Percentiles rank a stretch among this genome's conserved stretches.
Evolutionary conservation across 257 asterid genomes (phyloP).

Genomic region (Cruciata laevipes): DNA sequence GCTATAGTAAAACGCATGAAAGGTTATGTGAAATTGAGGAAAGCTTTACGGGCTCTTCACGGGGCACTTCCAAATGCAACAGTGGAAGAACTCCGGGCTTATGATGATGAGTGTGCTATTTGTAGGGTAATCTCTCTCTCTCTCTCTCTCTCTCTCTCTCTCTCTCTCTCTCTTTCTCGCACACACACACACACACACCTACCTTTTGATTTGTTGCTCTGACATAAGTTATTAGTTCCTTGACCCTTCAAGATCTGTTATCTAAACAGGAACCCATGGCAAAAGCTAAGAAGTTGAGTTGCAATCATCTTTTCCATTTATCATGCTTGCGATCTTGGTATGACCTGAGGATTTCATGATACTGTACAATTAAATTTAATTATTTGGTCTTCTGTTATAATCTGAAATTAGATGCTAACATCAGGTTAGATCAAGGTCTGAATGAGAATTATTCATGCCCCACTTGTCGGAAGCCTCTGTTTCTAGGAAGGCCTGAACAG

Average conservation of each 20-base stretch:
- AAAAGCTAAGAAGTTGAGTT: slow-evolving; percentile 82
- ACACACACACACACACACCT: background rate
- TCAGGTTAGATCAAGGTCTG: slow-evolving; percentile 88
- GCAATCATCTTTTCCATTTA: slow-evolving; percentile 89
- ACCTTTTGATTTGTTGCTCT: no score
- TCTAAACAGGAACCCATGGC: slow-evolving; percentile 89
- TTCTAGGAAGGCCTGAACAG: slow-evolving; percentile 47
- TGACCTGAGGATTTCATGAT: slow-evolving; percentile 6
- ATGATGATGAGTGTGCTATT: slow-evolving; percentile 92
- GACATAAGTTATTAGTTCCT: slow-evolving; percentile 10
- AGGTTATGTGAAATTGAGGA: slow-evolving; percentile 70
- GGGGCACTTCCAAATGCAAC: slow-evolving; percentile 96
- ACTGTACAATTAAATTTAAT: background rate
- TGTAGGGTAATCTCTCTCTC: slow-evolving; percentile 59
- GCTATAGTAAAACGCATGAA: slow-evolving; percentile 69
- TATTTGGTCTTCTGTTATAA: slow-evolving; percentile 6
- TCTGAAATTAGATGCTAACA: slow-evolving; percentile 16
- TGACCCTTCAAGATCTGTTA: slow-evolving; percentile 23
- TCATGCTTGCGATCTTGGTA: slow-evolving; percentile 97
- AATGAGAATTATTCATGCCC: slow-evolving; percentile 92
- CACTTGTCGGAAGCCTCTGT: slow-evolving; percentile 90
- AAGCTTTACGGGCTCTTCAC: slow-evolving; percentile 81
- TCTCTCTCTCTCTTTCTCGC: background rate
- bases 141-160: slow-evolving; percentile 4
- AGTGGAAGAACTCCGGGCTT: slow-evolving; percentile 66